Base-by-base conservation (phyloP, 129 eudicot species). In the Smallanthus sonchifolius region DNA sequence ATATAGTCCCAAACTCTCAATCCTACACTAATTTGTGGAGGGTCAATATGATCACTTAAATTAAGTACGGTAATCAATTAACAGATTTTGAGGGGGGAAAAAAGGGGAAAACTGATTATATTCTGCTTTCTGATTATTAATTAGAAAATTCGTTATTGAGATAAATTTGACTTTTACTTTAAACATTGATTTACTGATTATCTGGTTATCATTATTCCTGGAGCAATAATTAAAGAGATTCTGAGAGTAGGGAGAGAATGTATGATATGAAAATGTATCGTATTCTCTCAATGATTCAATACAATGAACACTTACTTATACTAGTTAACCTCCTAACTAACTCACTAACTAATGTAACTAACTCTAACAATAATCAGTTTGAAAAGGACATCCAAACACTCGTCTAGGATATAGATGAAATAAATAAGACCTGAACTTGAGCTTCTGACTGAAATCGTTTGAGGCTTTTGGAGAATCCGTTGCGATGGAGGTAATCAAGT, bases 391-490 rank as follows among this genome's bases (percentile, higher is more conserved):
- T 24, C 57, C 11, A 20, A 55, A 19, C 32, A 7, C 34, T 55
- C 24, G 32, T 19, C 10, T 17, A 17, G 4, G 1, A 19, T 19
- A 7, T 55, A 7, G 13, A 20, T 10, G 13, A 2, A 55, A 55
- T 24, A 52, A 24, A 24, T 24, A 4, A 61, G 3, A 87, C 96
- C 93, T 90, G 61, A 65, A 87, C 62, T 54, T 75, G 77, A 75
- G 93, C 89, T 83, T 84, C 93, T 17, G 90, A 77, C 39, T 74
- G 70, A 67, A 90, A 83, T 6, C 88, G 88, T 67, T 90, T 90
- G 19, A 81, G 80, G 19, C 83, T 81, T 85, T 83, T 90, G 44
- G 84, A 57, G 72, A 85, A 76, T 24, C 86, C 88, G 73, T 83
- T 79, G 8, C 73, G 81, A 62, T 87, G 79, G 54, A 90, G 83